Percentiles rank a stretch among this genome's conserved stretches.
Evolutionary conservation across 805 yeast species (phyloP).

Genomic region (Naumovozyma dairenensis): DNA sequence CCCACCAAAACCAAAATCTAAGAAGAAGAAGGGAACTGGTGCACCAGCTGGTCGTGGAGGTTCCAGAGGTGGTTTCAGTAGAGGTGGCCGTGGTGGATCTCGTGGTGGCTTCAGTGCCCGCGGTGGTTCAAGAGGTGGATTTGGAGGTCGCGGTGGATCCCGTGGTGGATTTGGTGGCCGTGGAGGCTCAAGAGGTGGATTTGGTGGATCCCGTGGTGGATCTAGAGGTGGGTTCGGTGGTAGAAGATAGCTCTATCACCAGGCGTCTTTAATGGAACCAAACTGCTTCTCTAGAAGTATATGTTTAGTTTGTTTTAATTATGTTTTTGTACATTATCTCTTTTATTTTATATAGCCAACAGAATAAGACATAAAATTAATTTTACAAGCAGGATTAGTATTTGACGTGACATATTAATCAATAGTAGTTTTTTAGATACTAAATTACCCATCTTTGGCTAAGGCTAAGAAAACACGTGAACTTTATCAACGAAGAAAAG

Average conservation of each 20-base stretch:
- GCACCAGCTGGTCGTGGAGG: constrained; percentile 39
- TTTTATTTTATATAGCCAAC: too few relatives aligned
- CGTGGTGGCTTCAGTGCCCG: constrained; percentile 33
- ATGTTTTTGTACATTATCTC: too few relatives aligned
- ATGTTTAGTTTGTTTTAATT: too few relatives aligned
- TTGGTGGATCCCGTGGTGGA: constrained; percentile 33
- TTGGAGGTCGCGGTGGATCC: constrained; percentile 38
- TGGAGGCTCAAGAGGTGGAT: constrained; percentile 32
- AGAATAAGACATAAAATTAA: too few relatives aligned
- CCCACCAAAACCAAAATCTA: constrained; percentile 69
- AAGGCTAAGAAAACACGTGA: too few relatives aligned
- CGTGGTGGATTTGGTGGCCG: constrained; percentile 37
- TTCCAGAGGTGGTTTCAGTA: constrained; percentile 36
- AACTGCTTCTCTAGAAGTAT: too few relatives aligned
- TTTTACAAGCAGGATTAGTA: too few relatives aligned
- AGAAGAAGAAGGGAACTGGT: constrained; percentile 49
- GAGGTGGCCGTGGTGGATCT: constrained; percentile 36
- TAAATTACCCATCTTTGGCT: too few relatives aligned
- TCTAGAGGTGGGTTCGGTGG: constrained; percentile 27
- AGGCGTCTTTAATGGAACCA: too few relatives aligned
- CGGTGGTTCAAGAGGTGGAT: constrained; percentile 35
- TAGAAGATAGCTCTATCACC: not conserved
- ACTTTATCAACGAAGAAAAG: too few relatives aligned
- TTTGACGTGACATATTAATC: too few relatives aligned
- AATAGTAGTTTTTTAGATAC: too few relatives aligned